Evolutionary conservation across 2,329 filamentous ascomycete genomes (phyloP).

Genomic region (Diaporthe citrichinensis): DNA sequence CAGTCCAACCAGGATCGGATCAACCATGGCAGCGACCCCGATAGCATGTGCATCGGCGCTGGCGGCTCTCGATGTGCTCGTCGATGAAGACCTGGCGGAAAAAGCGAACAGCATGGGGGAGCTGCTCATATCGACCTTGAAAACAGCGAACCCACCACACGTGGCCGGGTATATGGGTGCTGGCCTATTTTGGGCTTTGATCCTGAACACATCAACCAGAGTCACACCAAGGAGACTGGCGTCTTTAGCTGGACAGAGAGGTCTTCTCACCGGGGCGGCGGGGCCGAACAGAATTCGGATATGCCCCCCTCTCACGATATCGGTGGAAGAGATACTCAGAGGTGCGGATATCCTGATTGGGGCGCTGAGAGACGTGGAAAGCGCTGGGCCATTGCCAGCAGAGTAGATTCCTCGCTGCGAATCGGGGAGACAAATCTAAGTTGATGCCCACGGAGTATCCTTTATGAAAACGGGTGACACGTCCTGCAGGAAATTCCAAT

Average conservation of each 20-base stretch:
- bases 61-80: slow-evolving; percentile 25
- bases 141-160: slow-evolving; percentile 6
- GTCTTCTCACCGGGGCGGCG: slow-evolving; percentile 21
- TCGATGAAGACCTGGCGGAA: neutral
- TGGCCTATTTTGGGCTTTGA: slow-evolving; percentile 18
- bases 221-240: slow-evolving; percentile 11
- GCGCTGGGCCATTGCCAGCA: neutral
- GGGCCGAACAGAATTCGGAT: slow-evolving; percentile 14
- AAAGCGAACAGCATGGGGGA: neutral
- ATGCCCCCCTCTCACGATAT: slow-evolving; percentile 23
- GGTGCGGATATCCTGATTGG: neutral
- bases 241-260: slow-evolving; percentile 10
- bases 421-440: neutral
- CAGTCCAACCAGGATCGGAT: neutral
- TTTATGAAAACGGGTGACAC: slow-evolving; percentile 2
- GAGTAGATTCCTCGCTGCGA: neutral
- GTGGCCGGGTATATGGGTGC: slow-evolving; percentile 13
- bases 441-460: slow-evolving; percentile 16
- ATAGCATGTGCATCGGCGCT: slow-evolving; percentile 22
- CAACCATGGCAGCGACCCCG: slow-evolving; percentile 25
- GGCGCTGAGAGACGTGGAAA: slow-evolving; percentile 5
- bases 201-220: slow-evolving; percentile 1
- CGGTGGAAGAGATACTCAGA: neutral
- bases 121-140: slow-evolving; percentile 8
- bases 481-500: slow-evolving; percentile 36